These are phyloP conservation scores for Ustilago xerochloae DNA, from an alignment of 1,284 basidiomycete genomes.

Conservation along the genomic window DNA sequence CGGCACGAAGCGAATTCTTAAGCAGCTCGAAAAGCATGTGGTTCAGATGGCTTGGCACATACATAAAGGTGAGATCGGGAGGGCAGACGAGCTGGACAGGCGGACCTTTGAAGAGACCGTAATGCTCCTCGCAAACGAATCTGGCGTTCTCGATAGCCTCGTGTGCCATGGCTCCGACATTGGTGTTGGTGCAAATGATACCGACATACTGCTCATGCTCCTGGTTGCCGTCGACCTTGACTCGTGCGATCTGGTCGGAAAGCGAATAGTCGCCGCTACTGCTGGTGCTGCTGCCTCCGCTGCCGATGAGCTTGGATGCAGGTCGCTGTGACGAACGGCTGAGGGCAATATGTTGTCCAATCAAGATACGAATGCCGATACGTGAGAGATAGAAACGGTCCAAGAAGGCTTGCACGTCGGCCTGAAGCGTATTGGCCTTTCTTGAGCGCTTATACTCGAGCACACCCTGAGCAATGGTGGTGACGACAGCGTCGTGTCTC, in stretches of 20 bases:
- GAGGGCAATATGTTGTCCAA: constrained; percentile 68
- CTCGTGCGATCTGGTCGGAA: constrained; percentile 31
- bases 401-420: constrained; percentile 93
- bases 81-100: constrained; percentile 97
- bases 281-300: constrained; percentile 21
- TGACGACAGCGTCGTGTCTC: constrained; percentile 96
- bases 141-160: constrained; percentile 99
- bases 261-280: constrained; percentile 32
- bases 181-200: constrained; percentile 94
- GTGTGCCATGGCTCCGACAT: constrained; percentile 71
- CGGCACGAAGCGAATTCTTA: constrained; percentile 96
- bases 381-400: constrained; percentile 97
- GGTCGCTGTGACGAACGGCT: constrained; percentile 51
- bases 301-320: constrained; percentile 32
- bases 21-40: constrained; percentile 99
- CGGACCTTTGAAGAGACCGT: constrained; percentile 88
- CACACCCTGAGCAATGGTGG: constrained; percentile 85
- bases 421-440: constrained; percentile 73
- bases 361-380: constrained; percentile 74
- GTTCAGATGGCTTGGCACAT: constrained; percentile 87
- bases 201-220: constrained; percentile 83
- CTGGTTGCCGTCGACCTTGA: constrained; percentile 46
- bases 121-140: constrained; percentile 96
- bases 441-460: constrained; percentile 74
- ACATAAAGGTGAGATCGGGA: constrained; percentile 85